Evolutionary conservation across 371 early-diverging fungal species (phyloP).

Genomic region (Dichotomocladium elegans): DNA sequence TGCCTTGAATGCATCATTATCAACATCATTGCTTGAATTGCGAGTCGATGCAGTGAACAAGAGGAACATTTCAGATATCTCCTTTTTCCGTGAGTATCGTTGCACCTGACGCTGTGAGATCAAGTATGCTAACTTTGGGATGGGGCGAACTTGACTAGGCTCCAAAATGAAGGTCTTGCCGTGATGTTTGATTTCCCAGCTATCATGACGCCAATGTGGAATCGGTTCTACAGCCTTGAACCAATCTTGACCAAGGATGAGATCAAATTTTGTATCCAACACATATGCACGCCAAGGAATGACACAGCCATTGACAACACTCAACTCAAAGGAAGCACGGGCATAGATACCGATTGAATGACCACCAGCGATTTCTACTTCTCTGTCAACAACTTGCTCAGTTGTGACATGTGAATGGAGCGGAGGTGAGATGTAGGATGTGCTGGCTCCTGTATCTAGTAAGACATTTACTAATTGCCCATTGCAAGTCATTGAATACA

Average conservation of each 20-base stretch:
- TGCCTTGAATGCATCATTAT: too few relatives aligned
- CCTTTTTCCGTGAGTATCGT: background rate
- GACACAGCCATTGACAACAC: too few relatives aligned
- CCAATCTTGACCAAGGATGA: too few relatives aligned
- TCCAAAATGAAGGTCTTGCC: background rate
- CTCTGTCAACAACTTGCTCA: background rate
- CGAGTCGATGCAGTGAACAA: background rate
- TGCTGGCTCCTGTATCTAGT: conserved; percentile 2
- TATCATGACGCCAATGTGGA: background rate
- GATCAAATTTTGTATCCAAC: conserved; percentile 2
- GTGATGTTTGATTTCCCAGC: background rate
- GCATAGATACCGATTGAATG: background rate
- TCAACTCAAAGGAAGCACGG: background rate
- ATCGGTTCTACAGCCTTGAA: background rate
- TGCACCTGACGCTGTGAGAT: background rate
- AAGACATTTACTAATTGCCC: background rate
- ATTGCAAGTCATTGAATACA: background rate
- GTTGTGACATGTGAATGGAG: background rate
- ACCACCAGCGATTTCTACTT: conserved; percentile 5
- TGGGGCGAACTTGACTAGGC: background rate
- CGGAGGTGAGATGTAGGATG: background rate
- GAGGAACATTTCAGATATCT: background rate
- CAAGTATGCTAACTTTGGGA: background rate
- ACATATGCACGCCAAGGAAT: too few relatives aligned
- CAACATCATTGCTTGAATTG: too few relatives aligned